Conservation (phyloP, 2,329 filamentous ascomycete species). For the Anisogramma anomala region DNA sequence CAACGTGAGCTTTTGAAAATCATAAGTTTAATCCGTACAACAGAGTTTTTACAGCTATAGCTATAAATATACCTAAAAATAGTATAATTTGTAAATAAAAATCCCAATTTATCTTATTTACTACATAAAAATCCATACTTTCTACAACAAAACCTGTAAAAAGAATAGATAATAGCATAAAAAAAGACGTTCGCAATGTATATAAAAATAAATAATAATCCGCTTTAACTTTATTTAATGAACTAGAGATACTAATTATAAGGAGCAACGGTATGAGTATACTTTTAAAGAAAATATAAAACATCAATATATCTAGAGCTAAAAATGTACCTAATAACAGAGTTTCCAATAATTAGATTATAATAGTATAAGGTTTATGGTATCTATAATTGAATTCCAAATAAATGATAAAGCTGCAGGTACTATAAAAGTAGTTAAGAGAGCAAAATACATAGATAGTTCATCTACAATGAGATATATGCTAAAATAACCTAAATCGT, state of each 20-base stretch:
- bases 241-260: too few species aligned
- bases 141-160: background rate
- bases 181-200: background rate
- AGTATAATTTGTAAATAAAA: background rate
- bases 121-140: background rate
- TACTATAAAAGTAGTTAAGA: conserved; percentile 1
- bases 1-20: too few species aligned
- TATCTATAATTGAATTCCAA: conserved; percentile 4
- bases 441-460: too few species aligned
- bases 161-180: background rate
- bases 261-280: conserved; percentile 18
- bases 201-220: conserved; percentile 3
- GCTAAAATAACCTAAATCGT: conserved; percentile 5
- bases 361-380: conserved; percentile 3
- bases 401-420: conserved; percentile 5
- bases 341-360: conserved; percentile 11
- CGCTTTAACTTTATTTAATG: background rate
- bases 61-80: conserved; percentile 1
- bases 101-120: background rate
- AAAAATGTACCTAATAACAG: conserved; percentile 5
- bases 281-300: conserved; percentile 3
- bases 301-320: conserved; percentile 4
- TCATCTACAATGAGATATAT: conserved; percentile 5
- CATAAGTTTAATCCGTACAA: too few species aligned
- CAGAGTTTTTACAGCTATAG: conserved; percentile 1